Conservation (phyloP, 352 stramenopile species). For the Phytopythium aichiense region DNA sequence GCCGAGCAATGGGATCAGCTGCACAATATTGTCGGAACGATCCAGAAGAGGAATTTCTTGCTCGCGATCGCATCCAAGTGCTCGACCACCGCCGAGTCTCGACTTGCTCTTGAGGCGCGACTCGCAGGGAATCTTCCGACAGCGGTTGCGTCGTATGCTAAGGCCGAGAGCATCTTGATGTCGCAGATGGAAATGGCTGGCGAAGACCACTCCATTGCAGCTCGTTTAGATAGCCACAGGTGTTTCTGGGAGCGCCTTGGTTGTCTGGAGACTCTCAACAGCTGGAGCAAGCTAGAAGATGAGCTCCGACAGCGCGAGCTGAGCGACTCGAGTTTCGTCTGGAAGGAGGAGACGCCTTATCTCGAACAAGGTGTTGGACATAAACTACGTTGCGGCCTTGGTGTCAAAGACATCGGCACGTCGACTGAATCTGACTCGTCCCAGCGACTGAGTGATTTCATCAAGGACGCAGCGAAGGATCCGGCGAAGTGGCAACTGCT, state of each 20-base stretch:
- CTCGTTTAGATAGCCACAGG: constrained; percentile 40
- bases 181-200: constrained; percentile 37
- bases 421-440: constrained; percentile 7
- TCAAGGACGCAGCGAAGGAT: constrained; percentile 24
- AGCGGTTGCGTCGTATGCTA: constrained; percentile 69
- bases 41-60: constrained; percentile 65
- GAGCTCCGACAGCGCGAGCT: constrained; percentile 28
- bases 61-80: constrained; percentile 47
- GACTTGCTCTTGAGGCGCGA: constrained; percentile 54
- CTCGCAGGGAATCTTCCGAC: constrained; percentile 65
- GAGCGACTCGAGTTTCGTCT: constrained; percentile 33
- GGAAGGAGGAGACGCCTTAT: constrained; percentile 59
- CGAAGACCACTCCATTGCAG: constrained; percentile 17
- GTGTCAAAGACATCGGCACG: constrained; percentile 17
- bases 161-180: constrained; percentile 44
- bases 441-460: constrained; percentile 17
- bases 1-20: constrained; percentile 61
- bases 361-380: constrained; percentile 58
- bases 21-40: constrained; percentile 62
- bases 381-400: constrained; percentile 44
- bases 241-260: constrained; percentile 61
- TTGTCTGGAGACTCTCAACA: constrained; percentile 66
- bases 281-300: constrained; percentile 52
- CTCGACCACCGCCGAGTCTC: constrained; percentile 52
- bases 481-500: constrained; percentile 32